These are phyloP conservation scores for Vigna angularis DNA, from an alignment of 306 rosid genomes.

Conservation along the genomic window DNA sequence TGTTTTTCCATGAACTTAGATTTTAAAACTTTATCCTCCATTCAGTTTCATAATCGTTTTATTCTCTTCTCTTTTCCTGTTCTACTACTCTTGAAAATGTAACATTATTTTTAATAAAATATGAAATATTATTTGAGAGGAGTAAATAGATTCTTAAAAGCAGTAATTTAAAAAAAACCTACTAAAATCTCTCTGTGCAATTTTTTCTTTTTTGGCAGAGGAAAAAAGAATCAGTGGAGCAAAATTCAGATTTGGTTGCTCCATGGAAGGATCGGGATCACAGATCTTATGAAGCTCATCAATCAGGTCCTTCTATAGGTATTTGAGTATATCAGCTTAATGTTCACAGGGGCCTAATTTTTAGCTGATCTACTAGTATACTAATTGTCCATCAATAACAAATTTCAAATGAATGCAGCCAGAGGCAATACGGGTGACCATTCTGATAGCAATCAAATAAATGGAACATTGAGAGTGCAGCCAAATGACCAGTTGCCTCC, in stretches of 20 bases:
- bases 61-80: constrained; percentile 6
- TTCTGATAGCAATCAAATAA: constrained; percentile 51
- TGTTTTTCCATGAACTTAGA: background rate
- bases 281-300: constrained; percentile 61
- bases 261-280: constrained; percentile 58
- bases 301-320: constrained; percentile 48
- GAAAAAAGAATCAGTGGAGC: constrained; percentile 57
- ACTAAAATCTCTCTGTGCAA: constrained; percentile 29
- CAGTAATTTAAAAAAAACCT: constrained; percentile 13
- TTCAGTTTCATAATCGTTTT: constrained; percentile 31
- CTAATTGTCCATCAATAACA: constrained; percentile 45
- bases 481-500: constrained; percentile 51
- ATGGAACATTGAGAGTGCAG: constrained; percentile 58
- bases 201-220: constrained; percentile 58
- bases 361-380: constrained; percentile 47
- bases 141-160: background rate
- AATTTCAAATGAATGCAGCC: constrained; percentile 53
- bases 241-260: constrained; percentile 49
- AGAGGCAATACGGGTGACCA: constrained; percentile 45
- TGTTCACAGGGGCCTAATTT: constrained; percentile 36
- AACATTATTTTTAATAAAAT: background rate
- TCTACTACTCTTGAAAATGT: constrained; percentile 32
- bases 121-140: constrained; percentile 26
- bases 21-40: constrained; percentile 11
- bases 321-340: constrained; percentile 48